Conservation (phyloP, 148 eudicot genomes). For the Arctostaphylos glauca region DNA sequence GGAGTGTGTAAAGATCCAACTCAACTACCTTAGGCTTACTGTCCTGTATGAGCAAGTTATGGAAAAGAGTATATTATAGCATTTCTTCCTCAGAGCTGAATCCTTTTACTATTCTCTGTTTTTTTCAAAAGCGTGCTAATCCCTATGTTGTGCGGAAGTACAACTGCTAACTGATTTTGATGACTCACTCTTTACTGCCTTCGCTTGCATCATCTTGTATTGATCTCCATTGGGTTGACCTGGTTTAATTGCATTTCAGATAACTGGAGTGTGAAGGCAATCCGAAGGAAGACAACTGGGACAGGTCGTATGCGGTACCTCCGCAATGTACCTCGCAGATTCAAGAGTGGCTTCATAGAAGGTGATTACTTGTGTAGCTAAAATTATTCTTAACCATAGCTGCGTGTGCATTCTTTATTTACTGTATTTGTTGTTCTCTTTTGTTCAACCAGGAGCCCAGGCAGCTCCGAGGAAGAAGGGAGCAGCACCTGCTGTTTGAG, state of each 20-base stretch:
- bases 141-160: too few species aligned
- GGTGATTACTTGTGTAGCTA: conserved; percentile 20
- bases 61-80: too few species aligned
- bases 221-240: neutral
- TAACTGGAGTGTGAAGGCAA: conserved; percentile 34
- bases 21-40: neutral
- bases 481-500: conserved; percentile 27
- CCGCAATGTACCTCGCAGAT: conserved; percentile 45
- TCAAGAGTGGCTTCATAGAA: conserved; percentile 55
- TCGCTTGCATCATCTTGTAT: neutral
- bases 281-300: conserved; percentile 54
- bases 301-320: conserved; percentile 62
- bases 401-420: neutral
- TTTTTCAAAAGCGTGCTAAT: too few species aligned
- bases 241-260: neutral
- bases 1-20: neutral
- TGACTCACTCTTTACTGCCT: neutral
- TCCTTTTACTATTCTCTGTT: too few species aligned
- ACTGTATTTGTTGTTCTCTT: neutral
- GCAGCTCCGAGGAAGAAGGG: conserved; percentile 44
- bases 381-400: neutral
- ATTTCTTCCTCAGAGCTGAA: too few species aligned
- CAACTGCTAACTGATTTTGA: neutral
- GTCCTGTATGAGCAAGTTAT: too few species aligned
- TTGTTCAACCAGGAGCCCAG: conserved; percentile 25